Evolutionary conservation across 208 protist genomes (phyloP), one percentile per base, ranked within the genome.

Genomic region (Acanthamoeba healyi): DNA sequence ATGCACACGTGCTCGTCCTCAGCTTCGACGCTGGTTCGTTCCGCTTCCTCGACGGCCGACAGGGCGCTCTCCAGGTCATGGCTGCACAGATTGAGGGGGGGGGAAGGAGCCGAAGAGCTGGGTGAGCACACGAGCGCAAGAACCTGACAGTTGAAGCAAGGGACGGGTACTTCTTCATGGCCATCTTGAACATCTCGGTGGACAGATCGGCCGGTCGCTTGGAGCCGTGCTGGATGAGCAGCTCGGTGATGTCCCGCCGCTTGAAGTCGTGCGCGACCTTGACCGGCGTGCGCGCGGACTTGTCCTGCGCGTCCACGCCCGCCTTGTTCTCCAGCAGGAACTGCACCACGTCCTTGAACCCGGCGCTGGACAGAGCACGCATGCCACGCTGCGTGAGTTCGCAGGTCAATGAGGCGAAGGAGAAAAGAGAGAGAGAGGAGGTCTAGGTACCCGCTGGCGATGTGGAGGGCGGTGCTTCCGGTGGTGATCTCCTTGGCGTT

Each of bases 201-300:
- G 29, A 7, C 19, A 24, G 9, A 26, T 34, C 61, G 7, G 61
- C 19, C 5, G 61, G 61, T 26, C 22, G 6, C 61, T 70, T 26
- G 61, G 61, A 7, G 29, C 61, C 61, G 22, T 70, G 19, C n/a
- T 26, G 6, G 14, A 70, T 24, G 70, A 79, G 70, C 36, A 79
- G 36, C 36, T 79, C 70, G 17, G 42, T 24, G n/a, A 79, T 42
- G 29, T 79, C 70, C 32, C 26, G 10, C 70, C 70, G 29, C 70
- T 79, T 36, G 70, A 79, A 79, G 70, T 79, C 70, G 24, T 79
- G 70, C 70, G 70, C 70, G 29, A 79, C 70, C 70, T 79, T 79
- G 24, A 15, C 70, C 10, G 70, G 34, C 70, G 70, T 79, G 34
- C 70, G 70, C 6, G 70, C 70, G 5, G 70, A 79, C 70, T 79